A percentile compares a stretch with the other conserved stretches of the same genome.
Evolutionary conservation across 2,329 filamentous ascomycete species (phyloP).

Genomic region (Chaetomium strumarium): DNA sequence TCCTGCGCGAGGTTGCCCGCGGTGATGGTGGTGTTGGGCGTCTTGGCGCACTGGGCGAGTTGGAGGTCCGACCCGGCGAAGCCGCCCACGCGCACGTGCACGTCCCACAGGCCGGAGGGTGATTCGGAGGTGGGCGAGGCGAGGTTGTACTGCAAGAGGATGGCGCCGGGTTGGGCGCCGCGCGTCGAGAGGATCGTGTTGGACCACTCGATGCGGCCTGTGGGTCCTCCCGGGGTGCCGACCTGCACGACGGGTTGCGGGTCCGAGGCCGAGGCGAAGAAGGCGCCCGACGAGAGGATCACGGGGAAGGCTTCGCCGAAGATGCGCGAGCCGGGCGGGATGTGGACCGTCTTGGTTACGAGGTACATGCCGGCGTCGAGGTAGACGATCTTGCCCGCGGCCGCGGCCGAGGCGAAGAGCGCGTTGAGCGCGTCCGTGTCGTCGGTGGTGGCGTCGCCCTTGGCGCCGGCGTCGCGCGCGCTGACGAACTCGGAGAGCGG

Average conservation of each 20-base stretch:
- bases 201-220: constrained; percentile 61
- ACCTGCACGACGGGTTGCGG: constrained; percentile 61
- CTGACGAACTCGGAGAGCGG: constrained; percentile 58
- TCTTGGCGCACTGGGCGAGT: constrained; percentile 58
- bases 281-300: constrained; percentile 49
- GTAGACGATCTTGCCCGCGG: constrained; percentile 49
- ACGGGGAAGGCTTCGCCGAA: constrained; percentile 53
- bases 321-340: constrained; percentile 47
- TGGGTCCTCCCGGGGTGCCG: constrained; percentile 55
- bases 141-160: constrained; percentile 67
- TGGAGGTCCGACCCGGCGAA: constrained; percentile 63
- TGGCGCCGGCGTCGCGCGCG: constrained; percentile 61
- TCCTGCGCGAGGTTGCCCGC: constrained; percentile 24
- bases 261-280: constrained; percentile 49
- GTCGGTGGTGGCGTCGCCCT: constrained; percentile 67
- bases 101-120: constrained; percentile 61
- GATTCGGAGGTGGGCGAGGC: constrained; percentile 33
- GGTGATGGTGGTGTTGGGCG: constrained; percentile 27
- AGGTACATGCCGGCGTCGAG: constrained; percentile 58
- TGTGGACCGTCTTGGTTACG: constrained; percentile 48
- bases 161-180: constrained; percentile 59
- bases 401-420: constrained; percentile 52
- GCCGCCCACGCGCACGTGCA: constrained; percentile 67
- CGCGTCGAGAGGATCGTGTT: constrained; percentile 64
- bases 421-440: constrained; percentile 66